Percentiles rank a stretch among this genome's conserved stretches.
Conservation (phyloP, 192 early-diverging fungal genomes). For the Linnemannia hyalina region DNA sequence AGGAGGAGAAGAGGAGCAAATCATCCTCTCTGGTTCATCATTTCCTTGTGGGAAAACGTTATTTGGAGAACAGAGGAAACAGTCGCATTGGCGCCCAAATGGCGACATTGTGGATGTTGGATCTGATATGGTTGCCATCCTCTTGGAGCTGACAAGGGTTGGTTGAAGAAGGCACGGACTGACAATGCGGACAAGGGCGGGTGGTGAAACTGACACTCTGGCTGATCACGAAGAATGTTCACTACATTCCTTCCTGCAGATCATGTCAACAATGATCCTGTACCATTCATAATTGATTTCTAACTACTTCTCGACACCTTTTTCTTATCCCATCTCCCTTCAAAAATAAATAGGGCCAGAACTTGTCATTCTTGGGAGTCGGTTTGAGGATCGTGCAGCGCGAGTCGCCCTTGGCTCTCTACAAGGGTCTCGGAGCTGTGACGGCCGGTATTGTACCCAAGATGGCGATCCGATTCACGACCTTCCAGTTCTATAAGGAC, state of each 20-base stretch:
- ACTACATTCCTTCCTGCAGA: too few relatives aligned
- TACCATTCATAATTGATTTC: too few relatives aligned
- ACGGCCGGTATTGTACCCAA: slow-evolving; percentile 98
- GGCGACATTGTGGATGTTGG: background rate
- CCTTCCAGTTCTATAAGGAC: slow-evolving; percentile 94
- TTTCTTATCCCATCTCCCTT: background rate
- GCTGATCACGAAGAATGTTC: too few relatives aligned
- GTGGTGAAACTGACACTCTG: too few relatives aligned
- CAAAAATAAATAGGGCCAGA: slow-evolving; percentile 39
- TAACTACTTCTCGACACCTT: too few relatives aligned
- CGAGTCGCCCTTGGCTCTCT: slow-evolving; percentile 91
- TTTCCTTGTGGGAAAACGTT: background rate
- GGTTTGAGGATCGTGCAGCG: slow-evolving; percentile 86
- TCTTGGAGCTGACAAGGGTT: background rate
- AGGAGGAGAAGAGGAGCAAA: background rate
- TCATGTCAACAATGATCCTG: too few relatives aligned
- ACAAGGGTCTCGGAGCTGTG: slow-evolving; percentile 98
- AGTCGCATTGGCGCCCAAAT: background rate
- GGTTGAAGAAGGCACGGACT: background rate
- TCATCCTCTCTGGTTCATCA: background rate
- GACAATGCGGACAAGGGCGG: too few relatives aligned
- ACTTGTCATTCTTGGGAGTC: slow-evolving; percentile 83
- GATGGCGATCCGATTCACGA: slow-evolving; percentile 98
- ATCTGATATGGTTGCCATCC: background rate
- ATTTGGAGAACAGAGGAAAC: background rate